Evolutionary conservation across 2,329 filamentous ascomycete genomes (phyloP).

Genomic region (Hirsutella minnesotensis): DNA sequence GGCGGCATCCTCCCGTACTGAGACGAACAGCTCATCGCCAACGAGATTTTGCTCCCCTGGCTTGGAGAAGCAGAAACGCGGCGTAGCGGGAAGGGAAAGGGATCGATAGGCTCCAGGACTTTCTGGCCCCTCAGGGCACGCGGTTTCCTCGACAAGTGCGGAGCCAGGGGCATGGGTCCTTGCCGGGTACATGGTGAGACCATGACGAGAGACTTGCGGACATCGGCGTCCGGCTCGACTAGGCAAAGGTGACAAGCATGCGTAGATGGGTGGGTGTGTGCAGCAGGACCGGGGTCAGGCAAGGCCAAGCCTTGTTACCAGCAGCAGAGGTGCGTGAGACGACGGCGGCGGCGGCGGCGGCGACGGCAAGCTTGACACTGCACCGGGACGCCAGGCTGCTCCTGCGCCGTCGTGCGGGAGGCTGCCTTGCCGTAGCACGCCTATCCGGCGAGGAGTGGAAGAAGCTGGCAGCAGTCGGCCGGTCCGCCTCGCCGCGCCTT

Average conservation of each 20-base stretch:
- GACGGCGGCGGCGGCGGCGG: slow-evolving; percentile 5
- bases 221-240: slow-evolving; percentile 4
- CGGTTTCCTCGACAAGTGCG: slow-evolving; percentile 2
- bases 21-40: background rate
- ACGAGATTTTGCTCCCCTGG: background rate
- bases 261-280: slow-evolving; percentile 3
- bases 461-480: background rate
- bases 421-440: background rate
- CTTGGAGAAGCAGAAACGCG: background rate
- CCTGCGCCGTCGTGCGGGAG: background rate
- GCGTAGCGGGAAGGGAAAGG: slow-evolving; percentile 17
- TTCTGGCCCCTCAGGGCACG: slow-evolving; percentile 3
- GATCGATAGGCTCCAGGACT: slow-evolving; percentile 15
- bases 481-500: background rate
- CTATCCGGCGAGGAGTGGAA: background rate
- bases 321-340: slow-evolving; percentile 5
- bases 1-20: background rate
- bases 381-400: background rate
- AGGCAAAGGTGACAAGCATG: background rate
- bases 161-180: slow-evolving; percentile 1
- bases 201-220: background rate
- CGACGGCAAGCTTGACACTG: slow-evolving; percentile 2
- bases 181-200: background rate
- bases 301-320: background rate
- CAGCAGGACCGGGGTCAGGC: slow-evolving; percentile 1